phyloP scores from a whole-genome alignment of 768 basidiomycete species.

The Auricularia auricula-judae region DNA sequence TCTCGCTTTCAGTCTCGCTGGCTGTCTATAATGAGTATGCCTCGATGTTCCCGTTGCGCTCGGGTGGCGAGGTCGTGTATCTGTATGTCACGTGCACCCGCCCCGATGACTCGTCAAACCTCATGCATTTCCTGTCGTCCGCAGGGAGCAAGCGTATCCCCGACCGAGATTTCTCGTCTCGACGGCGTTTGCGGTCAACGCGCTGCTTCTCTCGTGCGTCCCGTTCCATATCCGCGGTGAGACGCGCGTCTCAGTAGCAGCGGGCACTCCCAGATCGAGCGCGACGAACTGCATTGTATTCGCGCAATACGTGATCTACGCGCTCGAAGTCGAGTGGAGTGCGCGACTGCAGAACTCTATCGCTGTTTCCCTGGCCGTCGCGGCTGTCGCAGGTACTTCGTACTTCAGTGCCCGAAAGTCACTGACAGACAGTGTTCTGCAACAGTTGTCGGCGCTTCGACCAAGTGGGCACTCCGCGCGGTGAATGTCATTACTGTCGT shows the following conservation, averaged over 20 bases:
- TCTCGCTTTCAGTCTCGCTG: background rate
- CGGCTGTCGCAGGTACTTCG: constrained; percentile 12
- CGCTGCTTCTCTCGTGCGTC: background rate
- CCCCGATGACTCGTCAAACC: background rate
- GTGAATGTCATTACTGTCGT: constrained; percentile 15
- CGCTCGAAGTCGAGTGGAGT: constrained; percentile 12
- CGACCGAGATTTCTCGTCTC: background rate
- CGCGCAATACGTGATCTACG: constrained; percentile 16
- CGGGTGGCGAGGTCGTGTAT: constrained; percentile 5
- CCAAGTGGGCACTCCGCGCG: constrained; percentile 18
- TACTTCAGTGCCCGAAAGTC: background rate
- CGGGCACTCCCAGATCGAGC: constrained; percentile 1
- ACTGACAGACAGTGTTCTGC: too few relatives aligned
- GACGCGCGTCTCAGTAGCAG: too few relatives aligned
- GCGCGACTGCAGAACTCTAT: constrained; percentile 12
- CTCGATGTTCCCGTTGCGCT: constrained; percentile 7
- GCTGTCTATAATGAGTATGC: constrained; percentile 7
- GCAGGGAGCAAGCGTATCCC: background rate
- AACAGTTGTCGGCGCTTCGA: constrained; percentile 17
- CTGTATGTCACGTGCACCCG: background rate
- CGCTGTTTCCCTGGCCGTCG: constrained; percentile 14
- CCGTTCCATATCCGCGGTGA: background rate
- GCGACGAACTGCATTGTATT: constrained; percentile 17
- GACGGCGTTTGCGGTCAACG: background rate
- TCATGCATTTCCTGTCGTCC: background rate